A percentile compares a stretch with the other conserved stretches of the same genome.
Conservation (phyloP, 1,139 yeast genomes). For the Candida sp. region DNA sequence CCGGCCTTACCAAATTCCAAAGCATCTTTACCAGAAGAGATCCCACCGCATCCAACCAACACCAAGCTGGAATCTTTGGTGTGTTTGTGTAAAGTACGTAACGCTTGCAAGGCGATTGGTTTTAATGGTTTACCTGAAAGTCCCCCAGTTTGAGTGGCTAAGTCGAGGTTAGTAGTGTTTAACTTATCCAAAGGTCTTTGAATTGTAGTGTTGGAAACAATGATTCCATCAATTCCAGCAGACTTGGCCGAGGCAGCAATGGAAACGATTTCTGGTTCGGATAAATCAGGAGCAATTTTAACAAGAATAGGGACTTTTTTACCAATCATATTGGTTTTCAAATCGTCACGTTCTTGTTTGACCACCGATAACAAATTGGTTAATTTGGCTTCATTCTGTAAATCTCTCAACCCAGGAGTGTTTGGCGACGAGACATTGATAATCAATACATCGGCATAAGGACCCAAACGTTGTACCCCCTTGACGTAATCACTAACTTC, state of each 20-base stretch:
- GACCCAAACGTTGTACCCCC: conserved; percentile 81
- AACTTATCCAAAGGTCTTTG: conserved; percentile 61
- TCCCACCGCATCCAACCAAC: conserved; percentile 94
- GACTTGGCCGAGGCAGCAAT: conserved; percentile 79
- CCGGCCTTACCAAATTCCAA: conserved; percentile 93
- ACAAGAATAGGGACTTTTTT: conserved; percentile 74
- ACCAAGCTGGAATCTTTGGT: conserved; percentile 72
- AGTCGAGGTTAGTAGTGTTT: conserved; percentile 39
- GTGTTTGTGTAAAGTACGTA: conserved; percentile 65
- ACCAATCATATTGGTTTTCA: conserved; percentile 37
- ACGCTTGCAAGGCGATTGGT: conserved; percentile 70
- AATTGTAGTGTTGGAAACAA: conserved; percentile 88
- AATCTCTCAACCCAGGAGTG: conserved; percentile 89
- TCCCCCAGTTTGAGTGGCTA: conserved; percentile 73
- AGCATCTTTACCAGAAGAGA: conserved; percentile 79
- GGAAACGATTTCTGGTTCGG: conserved; percentile 75
- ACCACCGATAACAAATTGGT: conserved; percentile 65
- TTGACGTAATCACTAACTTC: conserved; percentile 80
- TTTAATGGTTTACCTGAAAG: conserved; percentile 91
- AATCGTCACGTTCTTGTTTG: conserved; percentile 53
- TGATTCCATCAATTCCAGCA: conserved; percentile 85
- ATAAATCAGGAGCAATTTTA: conserved; percentile 90
- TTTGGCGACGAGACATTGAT: conserved; percentile 96
- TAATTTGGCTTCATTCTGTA: conserved; percentile 76
- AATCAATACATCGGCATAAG: conserved; percentile 84